Percentiles rank a stretch among this genome's conserved stretches.
Evolutionary conservation across 441 rosid species (phyloP).

Genomic region (Pelargonium fulgidum): DNA sequence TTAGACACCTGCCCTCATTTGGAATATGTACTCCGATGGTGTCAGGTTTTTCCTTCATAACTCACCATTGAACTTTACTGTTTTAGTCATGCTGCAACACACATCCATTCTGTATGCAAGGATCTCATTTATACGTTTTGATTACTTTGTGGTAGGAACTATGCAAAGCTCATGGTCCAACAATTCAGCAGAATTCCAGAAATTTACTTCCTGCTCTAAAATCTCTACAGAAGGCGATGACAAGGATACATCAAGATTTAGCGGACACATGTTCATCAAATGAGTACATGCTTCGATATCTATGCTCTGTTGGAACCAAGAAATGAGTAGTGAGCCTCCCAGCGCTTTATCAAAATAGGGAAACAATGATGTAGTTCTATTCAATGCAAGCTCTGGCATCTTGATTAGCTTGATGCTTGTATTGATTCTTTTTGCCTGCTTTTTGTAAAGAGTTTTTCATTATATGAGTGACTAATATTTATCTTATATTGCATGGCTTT

Average conservation of each 20-base stretch:
- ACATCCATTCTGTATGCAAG: neutral
- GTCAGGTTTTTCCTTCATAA: slow-evolving; percentile 56
- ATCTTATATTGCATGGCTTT: too few species aligned
- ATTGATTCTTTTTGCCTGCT: too few species aligned
- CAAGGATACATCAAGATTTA: slow-evolving; percentile 82
- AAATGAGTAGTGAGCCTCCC: slow-evolving; percentile 15
- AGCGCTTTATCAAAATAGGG: too few species aligned
- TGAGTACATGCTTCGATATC: slow-evolving; percentile 74
- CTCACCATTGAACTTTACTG: neutral
- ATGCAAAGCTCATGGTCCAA: slow-evolving; percentile 72
- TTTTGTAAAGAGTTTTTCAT: too few species aligned
- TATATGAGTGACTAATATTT: too few species aligned
- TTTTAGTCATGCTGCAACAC: neutral
- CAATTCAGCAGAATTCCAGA: slow-evolving; percentile 73
- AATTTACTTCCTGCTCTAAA: slow-evolving; percentile 71
- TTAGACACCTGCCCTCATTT: slow-evolving; percentile 88
- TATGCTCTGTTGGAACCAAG: slow-evolving; percentile 48
- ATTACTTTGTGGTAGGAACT: slow-evolving; percentile 49
- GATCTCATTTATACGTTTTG: slow-evolving; percentile 9
- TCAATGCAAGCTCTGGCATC: too few species aligned
- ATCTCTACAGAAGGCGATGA: slow-evolving; percentile 76
- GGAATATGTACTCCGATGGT: slow-evolving; percentile 83
- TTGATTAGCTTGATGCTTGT: too few species aligned
- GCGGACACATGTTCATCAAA: slow-evolving; percentile 89
- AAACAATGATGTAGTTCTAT: too few species aligned